Conservation (phyloP, 192 early-diverging fungal species). For the Diversispora eburnea region DNA sequence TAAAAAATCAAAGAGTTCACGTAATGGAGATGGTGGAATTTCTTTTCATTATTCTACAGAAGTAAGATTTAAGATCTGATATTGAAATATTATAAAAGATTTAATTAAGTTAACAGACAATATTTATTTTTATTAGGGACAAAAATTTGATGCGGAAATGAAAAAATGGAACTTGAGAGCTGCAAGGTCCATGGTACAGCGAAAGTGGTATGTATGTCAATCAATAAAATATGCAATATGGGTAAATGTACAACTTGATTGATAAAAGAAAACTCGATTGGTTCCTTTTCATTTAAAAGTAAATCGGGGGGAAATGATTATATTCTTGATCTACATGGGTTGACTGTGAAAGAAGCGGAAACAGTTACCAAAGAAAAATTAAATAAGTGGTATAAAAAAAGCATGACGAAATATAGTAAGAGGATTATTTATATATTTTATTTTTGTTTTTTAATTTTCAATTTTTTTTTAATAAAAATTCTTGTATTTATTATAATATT, state of each 20-base stretch:
- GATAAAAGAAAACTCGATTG: neutral
- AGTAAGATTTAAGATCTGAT: slow-evolving; percentile 22
- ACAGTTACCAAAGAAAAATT: slow-evolving; percentile 56
- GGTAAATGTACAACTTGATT: neutral
- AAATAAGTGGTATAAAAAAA: slow-evolving; percentile 53
- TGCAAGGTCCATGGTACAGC: slow-evolving; percentile 47
- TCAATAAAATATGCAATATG: neutral
- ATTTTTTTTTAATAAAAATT: neutral
- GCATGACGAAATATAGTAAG: slow-evolving; percentile 37
- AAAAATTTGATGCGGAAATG: slow-evolving; percentile 38
- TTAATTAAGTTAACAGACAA: neutral
- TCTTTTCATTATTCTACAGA: slow-evolving; percentile 52
- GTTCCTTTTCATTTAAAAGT: slow-evolving; percentile 26
- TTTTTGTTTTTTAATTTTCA: neutral
- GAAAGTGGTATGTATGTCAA: slow-evolving; percentile 10
- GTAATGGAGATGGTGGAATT: slow-evolving; percentile 44
- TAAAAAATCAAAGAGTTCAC: slow-evolving; percentile 37
- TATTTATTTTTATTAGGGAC: slow-evolving; percentile 30
- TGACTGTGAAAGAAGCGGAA: slow-evolving; percentile 59
- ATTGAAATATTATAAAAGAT: neutral
- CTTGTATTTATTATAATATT: neutral
- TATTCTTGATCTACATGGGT: slow-evolving; percentile 66
- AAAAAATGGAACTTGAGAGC: slow-evolving; percentile 55
- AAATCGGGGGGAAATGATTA: slow-evolving; percentile 45
- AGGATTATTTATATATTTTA: slow-evolving; percentile 5